Evolutionary conservation across 805 yeast genomes (phyloP).

Genomic region (Yarrowia sp.): DNA sequence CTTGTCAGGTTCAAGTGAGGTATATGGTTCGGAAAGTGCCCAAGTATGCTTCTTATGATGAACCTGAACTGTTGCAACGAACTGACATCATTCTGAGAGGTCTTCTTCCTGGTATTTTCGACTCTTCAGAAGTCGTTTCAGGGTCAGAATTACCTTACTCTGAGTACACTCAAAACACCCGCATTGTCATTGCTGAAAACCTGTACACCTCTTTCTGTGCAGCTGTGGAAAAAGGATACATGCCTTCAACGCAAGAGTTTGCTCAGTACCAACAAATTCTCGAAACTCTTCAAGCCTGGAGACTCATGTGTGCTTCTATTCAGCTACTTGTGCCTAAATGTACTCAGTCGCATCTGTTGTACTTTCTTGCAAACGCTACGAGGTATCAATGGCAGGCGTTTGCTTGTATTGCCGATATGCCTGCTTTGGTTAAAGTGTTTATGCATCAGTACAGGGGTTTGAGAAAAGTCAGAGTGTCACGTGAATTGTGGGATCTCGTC

Average conservation of each 20-base stretch:
- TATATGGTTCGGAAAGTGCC: conserved; percentile 14
- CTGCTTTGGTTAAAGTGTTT: conserved; percentile 31
- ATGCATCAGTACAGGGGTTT: conserved; percentile 29
- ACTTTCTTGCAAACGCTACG: conserved; percentile 41
- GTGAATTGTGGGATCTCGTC: conserved; percentile 33
- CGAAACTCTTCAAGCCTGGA: conserved; percentile 6
- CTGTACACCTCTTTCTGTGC: background rate
- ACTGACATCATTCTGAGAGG: background rate
- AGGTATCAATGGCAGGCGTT: conserved; percentile 30
- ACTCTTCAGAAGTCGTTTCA: background rate
- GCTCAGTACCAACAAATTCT: conserved; percentile 9
- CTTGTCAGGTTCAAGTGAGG: conserved; percentile 3
- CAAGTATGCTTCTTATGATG: conserved; percentile 1
- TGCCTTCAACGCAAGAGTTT: conserved; percentile 1
- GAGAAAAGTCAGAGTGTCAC: conserved; percentile 30
- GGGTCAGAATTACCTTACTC: background rate
- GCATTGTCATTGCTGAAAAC: background rate
- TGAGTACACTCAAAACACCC: conserved; percentile 13
- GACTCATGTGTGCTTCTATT: conserved; percentile 11
- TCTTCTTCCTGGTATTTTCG: background rate
- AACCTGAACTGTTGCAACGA: background rate
- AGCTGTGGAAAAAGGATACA: background rate
- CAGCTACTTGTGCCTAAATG: background rate
- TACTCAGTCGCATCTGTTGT: conserved; percentile 37
- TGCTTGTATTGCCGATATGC: conserved; percentile 31